Evolutionary conservation across 2,329 filamentous ascomycete species (phyloP), one percentile per base, ranked within the genome.

Genomic region (Penicillium sp.): DNA sequence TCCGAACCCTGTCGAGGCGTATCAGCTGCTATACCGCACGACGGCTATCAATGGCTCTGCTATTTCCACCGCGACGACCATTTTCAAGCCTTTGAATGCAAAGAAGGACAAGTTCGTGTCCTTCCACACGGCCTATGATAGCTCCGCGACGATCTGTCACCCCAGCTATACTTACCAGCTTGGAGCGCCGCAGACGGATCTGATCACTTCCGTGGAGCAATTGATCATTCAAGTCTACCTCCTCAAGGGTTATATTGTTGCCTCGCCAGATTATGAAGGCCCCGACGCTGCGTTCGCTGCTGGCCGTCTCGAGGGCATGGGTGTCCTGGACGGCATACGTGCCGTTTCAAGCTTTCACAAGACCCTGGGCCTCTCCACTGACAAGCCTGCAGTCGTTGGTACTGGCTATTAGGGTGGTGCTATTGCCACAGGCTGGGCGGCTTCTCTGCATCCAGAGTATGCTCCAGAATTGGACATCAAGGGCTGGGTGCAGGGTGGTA

Each of bases 401-500:
- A 73, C 69, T 64, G 76, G 76, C 0, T 79, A 77, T 48, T 75
- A 70, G 0, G 76, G 76, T 4, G 75, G 75, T 5, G 65, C 70
- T 0, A 49, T 77, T 12, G 73, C 74, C 0, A 70, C 62, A 2
- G 72, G 71, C 18, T 74, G 68, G 63, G 75, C 75, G 0, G 68
- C 71, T 11, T 73, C 77, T 33, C 52, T 77, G 14, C 72, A 74
- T 29, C 59, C 63, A 0, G 57, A 60, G 3, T 79, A 79, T 42
- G 75, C 75, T 0, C 73, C 75, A 0, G 73, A 76, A 26, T 54
- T 79, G 4, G 55, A 61, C 2, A 62, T 78, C 30, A 61, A 50
- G 39, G 56, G 54, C 14, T 57, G 55, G 54, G 52, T 48, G 0
- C 47, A 50, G 14, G 56, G 56, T 7, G 56, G 56, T 14, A 56